Conservation (phyloP, 176 grass and related monocot genomes). For the barley (Hordeum vulgare) region MorexV3_pseudomolecules_assembly NC_058519.1:641469657-641470156, state of each 20-base stretch:
- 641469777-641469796: slow-evolving; percentile 42
- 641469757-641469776: neutral
- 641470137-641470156: neutral
- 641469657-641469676: too few species aligned
- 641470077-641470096: slow-evolving; percentile 23
- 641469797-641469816: slow-evolving; percentile 39
- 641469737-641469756: too few species aligned
- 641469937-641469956: too few species aligned
- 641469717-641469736: too few species aligned
- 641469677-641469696: too few species aligned
- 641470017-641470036: slow-evolving; percentile 36
- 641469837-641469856: slow-evolving; percentile 22
- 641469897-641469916: neutral
- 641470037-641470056: slow-evolving; percentile 50
- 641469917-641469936: neutral
- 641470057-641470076: slow-evolving; percentile 26
- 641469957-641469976: too few species aligned
- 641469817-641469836: slow-evolving; percentile 47
- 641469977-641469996: neutral
- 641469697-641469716: too few species aligned
- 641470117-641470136: neutral
- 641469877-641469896: neutral
- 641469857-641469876: slow-evolving; percentile 18
- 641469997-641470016: slow-evolving; percentile 33
- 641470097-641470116: neutral